These are phyloP conservation scores for Cladorrhinum sp. DNA, from an alignment of 2,329 filamentous ascomycete genomes.

Conservation along the genomic window DNA sequence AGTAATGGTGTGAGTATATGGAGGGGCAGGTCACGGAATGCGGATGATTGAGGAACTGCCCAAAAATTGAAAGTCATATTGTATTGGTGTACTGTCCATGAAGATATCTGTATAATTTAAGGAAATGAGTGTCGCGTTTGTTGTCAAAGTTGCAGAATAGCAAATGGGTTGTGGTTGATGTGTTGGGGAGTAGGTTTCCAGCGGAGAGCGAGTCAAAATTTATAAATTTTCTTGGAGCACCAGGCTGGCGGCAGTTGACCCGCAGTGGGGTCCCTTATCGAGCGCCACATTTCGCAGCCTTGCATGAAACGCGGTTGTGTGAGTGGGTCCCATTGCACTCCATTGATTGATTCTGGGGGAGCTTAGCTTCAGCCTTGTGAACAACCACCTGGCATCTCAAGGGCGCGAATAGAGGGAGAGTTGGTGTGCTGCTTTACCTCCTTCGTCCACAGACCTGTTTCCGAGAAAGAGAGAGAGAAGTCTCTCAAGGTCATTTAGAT, in stretches of 20 bases:
- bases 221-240: slow-evolving; percentile 16
- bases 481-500: slow-evolving; percentile 12
- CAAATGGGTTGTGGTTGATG: slow-evolving; percentile 22
- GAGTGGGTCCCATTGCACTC: background rate
- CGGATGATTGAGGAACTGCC: background rate
- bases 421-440: background rate
- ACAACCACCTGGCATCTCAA: slow-evolving; percentile 21
- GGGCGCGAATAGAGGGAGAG: background rate
- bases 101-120: background rate
- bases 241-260: slow-evolving; percentile 10
- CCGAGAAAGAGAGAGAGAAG: slow-evolving; percentile 7
- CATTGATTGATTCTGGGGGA: background rate
- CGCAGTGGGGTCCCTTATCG: background rate
- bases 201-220: slow-evolving; percentile 15
- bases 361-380: slow-evolving; percentile 18
- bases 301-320: slow-evolving; percentile 3
- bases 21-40: slow-evolving; percentile 7
- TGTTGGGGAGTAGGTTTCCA: background rate
- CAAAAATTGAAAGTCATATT: slow-evolving; percentile 4
- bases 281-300: slow-evolving; percentile 4
- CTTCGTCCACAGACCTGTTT: background rate
- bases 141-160: background rate
- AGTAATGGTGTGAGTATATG: background rate
- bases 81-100: slow-evolving; percentile 1
- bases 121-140: background rate